Percentiles rank a stretch among this genome's conserved stretches.
phyloP scores from a whole-genome alignment of 495 filamentous ascomycete genomes.

The Aspergillus conjunctus region DNA sequence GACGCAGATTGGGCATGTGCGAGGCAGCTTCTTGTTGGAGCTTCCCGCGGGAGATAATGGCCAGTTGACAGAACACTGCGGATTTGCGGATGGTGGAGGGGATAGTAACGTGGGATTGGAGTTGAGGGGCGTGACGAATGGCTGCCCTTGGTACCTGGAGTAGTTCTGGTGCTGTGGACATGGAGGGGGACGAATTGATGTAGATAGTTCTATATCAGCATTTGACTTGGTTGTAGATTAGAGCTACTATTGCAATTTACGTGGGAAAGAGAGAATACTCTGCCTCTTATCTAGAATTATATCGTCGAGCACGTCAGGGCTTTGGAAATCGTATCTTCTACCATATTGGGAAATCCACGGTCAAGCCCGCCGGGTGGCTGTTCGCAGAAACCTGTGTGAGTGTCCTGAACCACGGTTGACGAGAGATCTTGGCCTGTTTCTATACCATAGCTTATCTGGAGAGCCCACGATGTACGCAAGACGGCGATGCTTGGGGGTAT shows the following conservation, averaged over 20 bases:
- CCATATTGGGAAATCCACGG: too few species aligned
- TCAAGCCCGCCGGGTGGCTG: too few species aligned
- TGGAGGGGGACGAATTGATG: not conserved
- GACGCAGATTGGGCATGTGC: constrained; percentile 20
- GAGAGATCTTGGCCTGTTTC: not conserved
- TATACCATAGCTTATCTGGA: not conserved
- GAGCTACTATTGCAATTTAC: too few species aligned
- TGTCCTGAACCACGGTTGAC: not conserved
- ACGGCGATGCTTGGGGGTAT: not conserved
- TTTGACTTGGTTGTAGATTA: not conserved
- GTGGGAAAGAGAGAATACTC: too few species aligned
- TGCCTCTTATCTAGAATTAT: too few species aligned
- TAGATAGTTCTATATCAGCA: not conserved
- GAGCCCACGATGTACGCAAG: not conserved
- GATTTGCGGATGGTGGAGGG: not conserved
- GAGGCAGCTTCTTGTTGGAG: constrained; percentile 17
- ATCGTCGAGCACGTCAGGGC: too few species aligned
- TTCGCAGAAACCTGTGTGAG: too few species aligned
- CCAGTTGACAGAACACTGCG: constrained; percentile 14
- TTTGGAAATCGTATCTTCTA: too few species aligned
- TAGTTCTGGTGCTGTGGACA: constrained; percentile 8
- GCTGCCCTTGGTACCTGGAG: constrained; percentile 1
- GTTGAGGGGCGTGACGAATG: constrained; percentile 6
- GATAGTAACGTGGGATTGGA: not conserved
- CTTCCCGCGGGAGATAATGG: constrained; percentile 17